These are phyloP conservation scores for Podila clonocystis DNA, from an alignment of 192 early-diverging fungal species.

Conservation along the genomic window DNA sequence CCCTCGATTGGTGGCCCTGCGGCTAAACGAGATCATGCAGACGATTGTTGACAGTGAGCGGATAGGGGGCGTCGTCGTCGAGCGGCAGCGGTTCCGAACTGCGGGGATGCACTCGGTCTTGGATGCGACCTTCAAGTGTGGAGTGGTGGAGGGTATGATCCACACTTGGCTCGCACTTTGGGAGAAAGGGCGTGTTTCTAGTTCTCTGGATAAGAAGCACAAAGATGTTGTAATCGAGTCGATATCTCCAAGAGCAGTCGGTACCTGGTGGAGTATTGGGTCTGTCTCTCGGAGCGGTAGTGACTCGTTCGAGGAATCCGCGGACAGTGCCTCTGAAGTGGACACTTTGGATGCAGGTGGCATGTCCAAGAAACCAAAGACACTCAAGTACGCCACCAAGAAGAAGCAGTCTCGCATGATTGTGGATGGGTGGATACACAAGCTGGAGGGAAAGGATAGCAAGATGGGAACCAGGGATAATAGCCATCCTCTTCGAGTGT, in stretches of 20 bases:
- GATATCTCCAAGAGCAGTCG: constrained; percentile 23
- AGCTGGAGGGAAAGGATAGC: background rate
- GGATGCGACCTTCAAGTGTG: constrained; percentile 52
- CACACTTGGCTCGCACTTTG: constrained; percentile 41
- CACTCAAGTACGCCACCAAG: constrained; percentile 16
- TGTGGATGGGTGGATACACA: constrained; percentile 39
- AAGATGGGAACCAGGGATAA: background rate
- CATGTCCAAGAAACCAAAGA: background rate
- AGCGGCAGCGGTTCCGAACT: constrained; percentile 55
- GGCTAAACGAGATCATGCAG: constrained; percentile 22
- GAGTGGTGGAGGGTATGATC: constrained; percentile 55
- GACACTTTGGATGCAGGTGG: background rate
- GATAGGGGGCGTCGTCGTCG: constrained; percentile 36
- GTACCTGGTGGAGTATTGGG: constrained; percentile 34
- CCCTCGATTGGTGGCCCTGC: constrained; percentile 3
- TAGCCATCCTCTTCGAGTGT: background rate
- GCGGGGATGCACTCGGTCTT: constrained; percentile 41
- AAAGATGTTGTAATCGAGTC: constrained; percentile 15
- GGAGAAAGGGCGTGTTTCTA: background rate
- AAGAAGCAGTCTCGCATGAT: constrained; percentile 27
- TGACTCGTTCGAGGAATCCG: background rate
- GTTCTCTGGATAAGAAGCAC: background rate
- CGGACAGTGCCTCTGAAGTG: too few species aligned
- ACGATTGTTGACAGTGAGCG: background rate
- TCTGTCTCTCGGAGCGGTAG: background rate